These are phyloP conservation scores for Melanomma pulvis-pyrius DNA, from an alignment of 495 filamentous ascomycete species.

Conservation along the genomic window DNA sequence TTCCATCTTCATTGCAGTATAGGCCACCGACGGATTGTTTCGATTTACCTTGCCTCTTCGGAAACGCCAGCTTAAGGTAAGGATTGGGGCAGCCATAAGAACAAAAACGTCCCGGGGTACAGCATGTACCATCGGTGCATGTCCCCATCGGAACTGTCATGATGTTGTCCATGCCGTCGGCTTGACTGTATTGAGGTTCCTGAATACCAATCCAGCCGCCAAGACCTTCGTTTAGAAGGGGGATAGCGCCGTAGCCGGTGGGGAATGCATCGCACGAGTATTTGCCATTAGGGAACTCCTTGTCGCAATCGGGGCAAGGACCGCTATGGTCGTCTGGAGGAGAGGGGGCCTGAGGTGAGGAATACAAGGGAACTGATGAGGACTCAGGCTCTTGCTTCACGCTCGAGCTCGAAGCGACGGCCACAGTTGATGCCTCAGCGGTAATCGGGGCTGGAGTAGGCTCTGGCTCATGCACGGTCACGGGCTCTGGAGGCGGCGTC, in stretches of 20 bases:
- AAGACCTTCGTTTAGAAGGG: slow-evolving; percentile 66
- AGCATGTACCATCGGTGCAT: slow-evolving; percentile 57
- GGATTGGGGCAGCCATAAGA: slow-evolving; percentile 92
- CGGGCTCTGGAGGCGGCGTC: slow-evolving; percentile 1
- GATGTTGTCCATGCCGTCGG: slow-evolving; percentile 59
- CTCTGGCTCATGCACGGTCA: not conserved
- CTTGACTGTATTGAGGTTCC: slow-evolving; percentile 50
- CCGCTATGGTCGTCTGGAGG: slow-evolving; percentile 14
- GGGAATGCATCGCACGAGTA: slow-evolving; percentile 76
- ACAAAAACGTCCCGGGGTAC: slow-evolving; percentile 70
- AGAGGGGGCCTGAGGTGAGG: not conserved
- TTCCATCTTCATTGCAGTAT: slow-evolving; percentile 71
- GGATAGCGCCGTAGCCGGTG: slow-evolving; percentile 76
- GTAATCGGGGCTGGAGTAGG: not conserved
- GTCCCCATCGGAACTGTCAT: slow-evolving; percentile 50
- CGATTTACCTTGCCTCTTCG: slow-evolving; percentile 72
- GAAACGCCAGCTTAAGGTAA: slow-evolving; percentile 95
- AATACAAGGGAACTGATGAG: not conserved
- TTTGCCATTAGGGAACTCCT: slow-evolving; percentile 76
- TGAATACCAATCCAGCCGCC: slow-evolving; percentile 85
- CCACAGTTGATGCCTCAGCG: not conserved
- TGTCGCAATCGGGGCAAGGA: slow-evolving; percentile 53
- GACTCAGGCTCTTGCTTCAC: not conserved
- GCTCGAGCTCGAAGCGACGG: not conserved
- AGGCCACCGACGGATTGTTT: slow-evolving; percentile 90